Evolutionary conservation across 805 yeast genomes (phyloP), one percentile per base, ranked within the genome.

Genomic region (Saturnispora besseyi): DNA sequence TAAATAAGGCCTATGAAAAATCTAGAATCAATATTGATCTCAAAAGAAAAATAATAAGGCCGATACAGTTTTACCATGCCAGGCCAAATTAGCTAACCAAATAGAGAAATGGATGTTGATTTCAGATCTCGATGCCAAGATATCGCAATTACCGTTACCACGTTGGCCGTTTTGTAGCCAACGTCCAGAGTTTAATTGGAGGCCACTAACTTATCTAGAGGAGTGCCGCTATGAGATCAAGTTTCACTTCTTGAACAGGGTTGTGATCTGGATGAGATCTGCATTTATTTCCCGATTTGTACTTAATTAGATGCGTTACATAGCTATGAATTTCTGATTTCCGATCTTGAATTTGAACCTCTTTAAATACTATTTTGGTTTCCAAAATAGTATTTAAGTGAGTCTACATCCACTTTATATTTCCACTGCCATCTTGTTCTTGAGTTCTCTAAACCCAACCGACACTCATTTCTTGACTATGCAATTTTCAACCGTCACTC

Each of bases 401-500:
- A 11, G 11, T 9, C 18, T n/a, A 8, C 9, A 36, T 18, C 28
- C 40, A 36, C 15, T 38, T 24, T 5, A 4, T 2, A 38, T 12
- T 2, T 38, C 4, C 10, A 4, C 11, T 38, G 4, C 22, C 8
- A 12, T 15, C 2, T 4, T 37, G 12, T 12, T 37, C 13, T 11
- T 4, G 13, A 4, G 9, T 11, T 24, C 10, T 24, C 5, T 24
- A 5, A 12, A 38, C 4, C 21, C 22, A 28, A 26, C 4, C 24
- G 18, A 18, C 18, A 18, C 24, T 30, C 13, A 15, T 21, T 15
- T 22, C 28, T 26, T 22, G 7, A 28, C 11, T 2, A 48, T 48
- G 50, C 34, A 48, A 36, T 43, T 48, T 11, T 26, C 32, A n/a
- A 42, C 40, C 8, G 11, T 38, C 33, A 31, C 40, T 36, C 33